phyloP scores from a whole-genome alignment of 352 stramenopile species.

The Globisporangium spiculum region DNA sequence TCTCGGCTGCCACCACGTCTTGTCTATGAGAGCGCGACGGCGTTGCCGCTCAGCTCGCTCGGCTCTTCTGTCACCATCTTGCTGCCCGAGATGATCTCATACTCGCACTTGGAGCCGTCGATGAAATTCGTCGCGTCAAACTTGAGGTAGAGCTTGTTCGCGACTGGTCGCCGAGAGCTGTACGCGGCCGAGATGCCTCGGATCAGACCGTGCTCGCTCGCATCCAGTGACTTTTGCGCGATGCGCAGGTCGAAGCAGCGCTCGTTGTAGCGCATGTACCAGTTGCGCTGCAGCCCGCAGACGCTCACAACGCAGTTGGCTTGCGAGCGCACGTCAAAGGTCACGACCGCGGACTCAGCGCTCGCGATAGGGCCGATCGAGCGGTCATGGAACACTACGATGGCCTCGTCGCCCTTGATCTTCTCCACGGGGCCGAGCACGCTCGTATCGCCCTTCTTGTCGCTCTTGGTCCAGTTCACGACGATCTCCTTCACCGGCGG shows the following conservation, averaged over 20 bases:
- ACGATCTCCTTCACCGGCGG: slow-evolving; percentile 36
- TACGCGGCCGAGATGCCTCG: slow-evolving; percentile 68
- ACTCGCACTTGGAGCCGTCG: slow-evolving; percentile 59
- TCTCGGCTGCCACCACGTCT: neutral
- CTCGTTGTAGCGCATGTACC: slow-evolving; percentile 60
- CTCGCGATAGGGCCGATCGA: slow-evolving; percentile 26
- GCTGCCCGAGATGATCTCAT: slow-evolving; percentile 61
- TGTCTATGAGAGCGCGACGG: slow-evolving; percentile 9
- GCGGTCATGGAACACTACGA: slow-evolving; percentile 72
- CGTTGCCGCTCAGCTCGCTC: neutral
- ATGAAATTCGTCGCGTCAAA: slow-evolving; percentile 80
- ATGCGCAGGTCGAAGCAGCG: slow-evolving; percentile 74
- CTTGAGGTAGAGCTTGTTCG: slow-evolving; percentile 72
- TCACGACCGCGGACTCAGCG: slow-evolving; percentile 57
- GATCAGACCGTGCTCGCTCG: slow-evolving; percentile 59
- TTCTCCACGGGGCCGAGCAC: slow-evolving; percentile 42
- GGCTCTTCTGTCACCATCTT: slow-evolving; percentile 41
- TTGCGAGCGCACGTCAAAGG: slow-evolving; percentile 65
- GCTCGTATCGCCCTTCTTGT: slow-evolving; percentile 22
- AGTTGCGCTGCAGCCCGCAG: slow-evolving; percentile 57
- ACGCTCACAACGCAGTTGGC: slow-evolving; percentile 77
- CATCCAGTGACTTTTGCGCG: slow-evolving; percentile 53
- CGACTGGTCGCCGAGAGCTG: slow-evolving; percentile 40
- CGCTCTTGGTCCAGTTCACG: slow-evolving; percentile 30
- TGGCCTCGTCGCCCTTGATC: slow-evolving; percentile 56